Base-by-base conservation (phyloP, 768 basidiomycete species). In the Plicaturopsis crispa region DNA sequence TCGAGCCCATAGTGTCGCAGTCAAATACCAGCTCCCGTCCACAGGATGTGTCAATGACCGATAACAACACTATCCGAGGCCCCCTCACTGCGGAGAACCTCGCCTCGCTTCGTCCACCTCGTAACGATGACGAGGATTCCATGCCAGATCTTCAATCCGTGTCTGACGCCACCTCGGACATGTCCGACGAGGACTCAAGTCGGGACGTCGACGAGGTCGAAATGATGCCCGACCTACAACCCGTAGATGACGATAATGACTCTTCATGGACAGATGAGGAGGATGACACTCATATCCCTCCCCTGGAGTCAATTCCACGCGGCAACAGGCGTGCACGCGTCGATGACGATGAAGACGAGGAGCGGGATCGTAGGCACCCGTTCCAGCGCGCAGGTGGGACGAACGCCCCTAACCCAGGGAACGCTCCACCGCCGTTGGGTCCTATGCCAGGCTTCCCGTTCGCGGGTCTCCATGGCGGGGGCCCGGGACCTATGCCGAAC, bases 311-410 rank as follows among this genome's bases (percentile, higher is more conserved):
- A 13, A 52, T 55, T 13, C 33, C 53, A 22, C 20, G 34, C 4
- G 51, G 60, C 11, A 66, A 53, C 34, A 60, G 78, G 31, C 78
- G 78, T 17, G 63, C 70, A 13, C 60, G 79, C 31, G 75, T 80
- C 3, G 77, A 81, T 2, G 73, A 78, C 38, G 79, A 81, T 39
- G 66, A 67, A 5, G 78, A 83, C 44, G 67, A 70, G 5, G 76
- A 75, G 10, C 59, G 78, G 26, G 75, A 82, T 49, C 67, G 72
- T 40, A 68, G 80, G 40, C 78, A 81, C 49, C 78, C 81, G 13
- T 78, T 76, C 16, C 70, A 81, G 53, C 73, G 80, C 35, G 56
- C 62, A 37, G n/a, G n/a, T n/a, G n/a, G n/a, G n/a, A 28, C 10
- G 8, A 28, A 28, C 14, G 26, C 26, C 14, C 26, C 47, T 39